Evolutionary conservation across 2,329 filamentous ascomycete genomes (phyloP).

Genomic region (Trichophyton mentagrophytes): DNA sequence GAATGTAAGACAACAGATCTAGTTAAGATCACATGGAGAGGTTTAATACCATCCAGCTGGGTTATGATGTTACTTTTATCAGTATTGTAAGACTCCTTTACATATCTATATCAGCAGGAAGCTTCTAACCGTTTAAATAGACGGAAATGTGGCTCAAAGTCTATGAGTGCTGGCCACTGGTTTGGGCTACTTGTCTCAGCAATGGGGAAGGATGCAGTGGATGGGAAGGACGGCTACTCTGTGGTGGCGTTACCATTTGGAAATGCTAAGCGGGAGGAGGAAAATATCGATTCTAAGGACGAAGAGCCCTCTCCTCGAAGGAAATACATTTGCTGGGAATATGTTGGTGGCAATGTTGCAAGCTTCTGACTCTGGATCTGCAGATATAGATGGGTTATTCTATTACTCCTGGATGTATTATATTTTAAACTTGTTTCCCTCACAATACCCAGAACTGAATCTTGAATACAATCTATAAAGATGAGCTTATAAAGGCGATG

Average conservation of each 20-base stretch:
- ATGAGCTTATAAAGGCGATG: not conserved
- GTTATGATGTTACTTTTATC: slow-evolving; percentile 25
- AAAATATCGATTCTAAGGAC: not conserved
- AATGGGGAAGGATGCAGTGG: slow-evolving; percentile 26
- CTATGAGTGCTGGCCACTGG: slow-evolving; percentile 18
- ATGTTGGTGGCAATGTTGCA: slow-evolving; percentile 19
- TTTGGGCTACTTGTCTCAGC: slow-evolving; percentile 24
- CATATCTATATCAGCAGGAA: not conserved
- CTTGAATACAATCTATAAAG: not conserved
- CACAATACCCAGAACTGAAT: not conserved
- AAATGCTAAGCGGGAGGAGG: not conserved
- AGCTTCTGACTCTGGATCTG: not conserved
- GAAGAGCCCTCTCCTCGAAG: not conserved
- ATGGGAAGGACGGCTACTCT: slow-evolving; percentile 30
- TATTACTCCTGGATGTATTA: not conserved
- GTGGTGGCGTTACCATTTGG: slow-evolving; percentile 16
- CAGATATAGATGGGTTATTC: not conserved
- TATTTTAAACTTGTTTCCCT: not conserved
- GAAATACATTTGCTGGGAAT: slow-evolving; percentile 29
- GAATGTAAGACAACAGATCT: slow-evolving; percentile 17
- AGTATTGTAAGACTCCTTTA: slow-evolving; percentile 24
- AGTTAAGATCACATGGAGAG: slow-evolving; percentile 32
- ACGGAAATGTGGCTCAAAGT: slow-evolving; percentile 5
- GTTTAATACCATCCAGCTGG: slow-evolving; percentile 30
- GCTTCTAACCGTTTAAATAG: slow-evolving; percentile 1